phyloP scores from a whole-genome alignment of 2,329 filamentous ascomycete genomes.

The Celoporthe dispersa region DNA sequence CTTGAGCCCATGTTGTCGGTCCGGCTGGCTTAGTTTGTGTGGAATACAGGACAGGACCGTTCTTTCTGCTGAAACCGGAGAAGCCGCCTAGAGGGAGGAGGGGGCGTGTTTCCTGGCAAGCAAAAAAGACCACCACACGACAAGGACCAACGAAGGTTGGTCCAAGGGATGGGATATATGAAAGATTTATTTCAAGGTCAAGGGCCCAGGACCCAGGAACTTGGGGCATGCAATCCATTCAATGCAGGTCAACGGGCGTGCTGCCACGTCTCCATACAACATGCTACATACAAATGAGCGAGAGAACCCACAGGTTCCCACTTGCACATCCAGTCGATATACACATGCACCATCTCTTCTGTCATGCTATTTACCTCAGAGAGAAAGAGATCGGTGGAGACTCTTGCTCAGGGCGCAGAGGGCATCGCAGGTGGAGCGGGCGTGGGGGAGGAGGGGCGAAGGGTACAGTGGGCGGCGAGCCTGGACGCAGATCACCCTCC shows the following conservation, averaged over 20 bases:
- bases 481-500: background rate
- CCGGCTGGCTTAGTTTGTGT: background rate
- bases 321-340: background rate
- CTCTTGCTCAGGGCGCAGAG: background rate
- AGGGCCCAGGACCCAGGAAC: conserved; percentile 5
- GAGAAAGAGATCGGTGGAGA: conserved; percentile 7
- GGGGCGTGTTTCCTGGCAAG: background rate
- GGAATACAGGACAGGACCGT: background rate
- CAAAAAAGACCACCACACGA: background rate
- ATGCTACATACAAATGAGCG: background rate
- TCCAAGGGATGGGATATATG: conserved; percentile 5
- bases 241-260: conserved; percentile 12
- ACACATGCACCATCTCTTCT: background rate
- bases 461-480: background rate
- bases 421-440: conserved; percentile 7
- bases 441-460: conserved; percentile 7
- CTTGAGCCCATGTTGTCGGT: conserved; percentile 24
- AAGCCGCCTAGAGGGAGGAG: background rate
- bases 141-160: background rate
- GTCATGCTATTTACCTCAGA: background rate
- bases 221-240: conserved; percentile 25
- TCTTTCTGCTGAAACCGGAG: background rate
- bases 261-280: conserved; percentile 2
- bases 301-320: conserved; percentile 11
- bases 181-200: conserved; percentile 6